Base-by-base conservation (phyloP, 257 asterid genomes). In the Haberlea rhodopensis region DNA sequence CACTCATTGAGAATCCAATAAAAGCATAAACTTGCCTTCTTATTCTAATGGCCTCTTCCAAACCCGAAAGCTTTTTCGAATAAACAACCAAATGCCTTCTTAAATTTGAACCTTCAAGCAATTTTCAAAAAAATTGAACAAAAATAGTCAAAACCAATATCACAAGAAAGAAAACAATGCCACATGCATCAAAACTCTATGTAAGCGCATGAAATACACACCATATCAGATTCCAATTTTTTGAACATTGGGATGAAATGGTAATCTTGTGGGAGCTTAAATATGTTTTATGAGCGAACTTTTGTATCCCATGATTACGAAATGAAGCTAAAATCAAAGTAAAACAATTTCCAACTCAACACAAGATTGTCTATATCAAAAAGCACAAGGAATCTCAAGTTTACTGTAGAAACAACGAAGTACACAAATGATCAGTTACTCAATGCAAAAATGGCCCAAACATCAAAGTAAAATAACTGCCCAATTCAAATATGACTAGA, bases 21-120 rank as follows among this genome's bases (percentile, higher is more conserved):
- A 55, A 45, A 31, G 16, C 43, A 69, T 56, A 21, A 5, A 37
- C 49, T 25, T 80, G 85, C 98, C 92, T 89, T 77, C 80, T 66
- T 68, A 87, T 89, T 77, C 96, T 79, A 66, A 91, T 77, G 53
- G 92, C 82, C 82, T 91, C 96, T 81, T 87, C 96, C 81, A 91
- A 80, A 48, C 98, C 98, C 4, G 95, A 87, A 46, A 87, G 40
- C 65, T 76, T 79, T 84, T 87, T 91, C n/a, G 94, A 79, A 43
- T 76, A 78, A 79, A 91, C 71, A 70, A 74, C 77, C 57, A 82
- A 72, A 65, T 70, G 67, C 69, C 77, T 80, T 19, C 63, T 53
- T 58, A 60, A 68, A 45, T 78, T 70, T 3, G 69, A 60, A 65
- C 70, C 83, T 81, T 81, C 72, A 76, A 31, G 72, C 68, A 67